phyloP scores from a whole-genome alignment of 495 filamentous ascomycete species.

The Podospora tetraspora region DNA sequence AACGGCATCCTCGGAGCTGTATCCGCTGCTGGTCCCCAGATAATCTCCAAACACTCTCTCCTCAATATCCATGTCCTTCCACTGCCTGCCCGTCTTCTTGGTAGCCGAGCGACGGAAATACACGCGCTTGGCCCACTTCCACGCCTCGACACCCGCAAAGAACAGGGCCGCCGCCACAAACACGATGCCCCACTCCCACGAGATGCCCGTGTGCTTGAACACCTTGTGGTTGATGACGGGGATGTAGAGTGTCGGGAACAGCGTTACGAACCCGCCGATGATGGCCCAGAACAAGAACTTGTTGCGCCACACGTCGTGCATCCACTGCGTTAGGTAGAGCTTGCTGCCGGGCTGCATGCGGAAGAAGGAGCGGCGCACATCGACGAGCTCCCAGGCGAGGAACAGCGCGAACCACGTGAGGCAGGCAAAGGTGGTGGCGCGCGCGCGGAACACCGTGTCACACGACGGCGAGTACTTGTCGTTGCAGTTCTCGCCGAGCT shows the following conservation, averaged over 20 bases:
- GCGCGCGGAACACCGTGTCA: conserved; percentile 64
- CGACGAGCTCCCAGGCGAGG: conserved; percentile 69
- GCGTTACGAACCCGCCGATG: conserved; percentile 57
- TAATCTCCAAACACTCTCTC: conserved; percentile 38
- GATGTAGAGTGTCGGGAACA: conserved; percentile 70
- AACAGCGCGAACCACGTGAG: conserved; percentile 70
- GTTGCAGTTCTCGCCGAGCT: conserved; percentile 63
- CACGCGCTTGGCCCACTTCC: conserved; percentile 59
- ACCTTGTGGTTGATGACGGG: conserved; percentile 62
- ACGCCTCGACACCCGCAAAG: conserved; percentile 56
- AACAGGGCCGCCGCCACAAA: conserved; percentile 55
- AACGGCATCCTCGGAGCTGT: not conserved
- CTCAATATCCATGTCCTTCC: conserved; percentile 39
- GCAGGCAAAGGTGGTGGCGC: conserved; percentile 70
- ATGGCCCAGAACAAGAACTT: conserved; percentile 72
- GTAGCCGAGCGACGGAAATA: conserved; percentile 17
- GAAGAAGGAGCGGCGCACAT: conserved; percentile 63
- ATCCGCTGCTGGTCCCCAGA: conserved; percentile 14
- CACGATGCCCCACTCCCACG: conserved; percentile 67
- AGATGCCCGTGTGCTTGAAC: conserved; percentile 68
- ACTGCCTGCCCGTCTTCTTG: conserved; percentile 23
- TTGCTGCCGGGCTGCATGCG: conserved; percentile 55
- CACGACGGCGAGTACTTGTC: conserved; percentile 48
- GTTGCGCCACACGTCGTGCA: conserved; percentile 64
- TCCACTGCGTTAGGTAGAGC: conserved; percentile 48